Evolutionary conservation across 192 early-diverging fungal species (phyloP).

Genomic region (Phycomyces nitens): DNA sequence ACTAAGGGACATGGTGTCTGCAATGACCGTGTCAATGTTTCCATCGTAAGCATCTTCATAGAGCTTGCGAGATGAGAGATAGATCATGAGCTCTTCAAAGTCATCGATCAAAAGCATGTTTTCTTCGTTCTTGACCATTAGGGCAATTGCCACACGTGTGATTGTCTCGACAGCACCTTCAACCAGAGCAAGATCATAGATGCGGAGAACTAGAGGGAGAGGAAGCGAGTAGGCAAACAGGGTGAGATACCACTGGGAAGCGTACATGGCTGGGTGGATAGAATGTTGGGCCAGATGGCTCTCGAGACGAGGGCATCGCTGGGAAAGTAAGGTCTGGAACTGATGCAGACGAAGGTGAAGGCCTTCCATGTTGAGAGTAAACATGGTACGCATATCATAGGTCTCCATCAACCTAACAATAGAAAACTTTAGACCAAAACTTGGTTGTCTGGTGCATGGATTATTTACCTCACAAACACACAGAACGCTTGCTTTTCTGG

Average conservation of each 20-base stretch:
- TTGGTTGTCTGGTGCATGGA: no score
- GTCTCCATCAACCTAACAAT: constrained; percentile 73
- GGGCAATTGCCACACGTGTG: constrained; percentile 76
- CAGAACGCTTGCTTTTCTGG: constrained; percentile 91
- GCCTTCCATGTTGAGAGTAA: constrained; percentile 88
- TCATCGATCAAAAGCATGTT: constrained; percentile 63
- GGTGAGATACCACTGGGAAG: constrained; percentile 94
- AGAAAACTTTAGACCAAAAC: background rate
- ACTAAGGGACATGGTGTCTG: constrained; percentile 72
- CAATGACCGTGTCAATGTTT: constrained; percentile 63
- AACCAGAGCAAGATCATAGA: constrained; percentile 84
- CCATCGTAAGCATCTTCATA: constrained; percentile 69
- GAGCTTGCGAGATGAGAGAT: constrained; percentile 69
- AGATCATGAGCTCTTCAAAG: constrained; percentile 80
- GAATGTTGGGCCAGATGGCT: constrained; percentile 71
- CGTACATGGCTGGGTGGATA: constrained; percentile 85
- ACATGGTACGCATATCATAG: constrained; percentile 87
- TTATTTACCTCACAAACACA: constrained; percentile 67
- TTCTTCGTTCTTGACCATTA: constrained; percentile 81
- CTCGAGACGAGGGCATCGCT: constrained; percentile 70
- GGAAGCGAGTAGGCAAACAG: constrained; percentile 93
- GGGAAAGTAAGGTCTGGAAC: constrained; percentile 72
- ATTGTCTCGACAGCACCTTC: constrained; percentile 84
- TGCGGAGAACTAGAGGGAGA: constrained; percentile 77
- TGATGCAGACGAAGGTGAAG: constrained; percentile 86